Percentiles rank a stretch among this genome's conserved stretches.
Conservation (phyloP, 768 basidiomycete genomes). For the Crepidotus variabilis region DNA sequence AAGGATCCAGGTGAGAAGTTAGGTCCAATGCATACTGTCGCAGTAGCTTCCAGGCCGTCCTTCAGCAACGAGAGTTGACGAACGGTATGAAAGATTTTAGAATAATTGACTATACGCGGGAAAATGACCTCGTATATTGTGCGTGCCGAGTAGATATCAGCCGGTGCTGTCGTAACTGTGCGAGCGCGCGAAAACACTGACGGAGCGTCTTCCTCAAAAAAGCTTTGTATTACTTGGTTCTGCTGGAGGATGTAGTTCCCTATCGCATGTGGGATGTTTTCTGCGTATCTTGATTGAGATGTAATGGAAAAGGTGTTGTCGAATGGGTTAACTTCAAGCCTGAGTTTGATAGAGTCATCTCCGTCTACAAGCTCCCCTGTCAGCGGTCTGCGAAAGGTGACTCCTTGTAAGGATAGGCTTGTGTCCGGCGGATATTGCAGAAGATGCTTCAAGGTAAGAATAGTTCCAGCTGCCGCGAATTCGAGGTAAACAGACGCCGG, state of each 20-base stretch:
- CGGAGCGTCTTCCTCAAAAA: neutral
- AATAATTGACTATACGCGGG: conserved; percentile 64
- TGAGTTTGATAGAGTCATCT: conserved; percentile 10
- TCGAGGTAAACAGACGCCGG: conserved; percentile 68
- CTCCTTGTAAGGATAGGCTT: conserved; percentile 35
- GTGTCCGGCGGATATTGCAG: conserved; percentile 21
- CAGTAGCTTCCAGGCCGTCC: conserved; percentile 48
- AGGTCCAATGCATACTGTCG: conserved; percentile 39
- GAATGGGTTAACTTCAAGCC: conserved; percentile 28
- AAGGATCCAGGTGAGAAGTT: conserved; percentile 28
- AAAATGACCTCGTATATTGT: conserved; percentile 66
- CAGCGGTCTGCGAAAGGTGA: conserved; percentile 55
- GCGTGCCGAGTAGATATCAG: conserved; percentile 51
- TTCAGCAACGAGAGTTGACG: conserved; percentile 46
- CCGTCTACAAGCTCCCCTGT: conserved; percentile 13
- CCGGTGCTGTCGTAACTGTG: conserved; percentile 6
- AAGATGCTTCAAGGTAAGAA: conserved; percentile 30
- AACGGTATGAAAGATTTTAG: conserved; percentile 54
- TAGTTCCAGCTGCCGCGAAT: conserved; percentile 43
- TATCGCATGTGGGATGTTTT: conserved; percentile 2
- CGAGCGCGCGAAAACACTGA: neutral
- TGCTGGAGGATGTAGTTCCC: neutral
- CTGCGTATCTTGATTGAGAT: conserved; percentile 29
- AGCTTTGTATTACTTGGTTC: neutral
- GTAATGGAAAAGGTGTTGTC: conserved; percentile 43